Evolutionary conservation across 176 grass and related monocot genomes (phyloP), one percentile per base, ranked within the genome.

Genomic region (Eragrostis nindensis): DNA sequence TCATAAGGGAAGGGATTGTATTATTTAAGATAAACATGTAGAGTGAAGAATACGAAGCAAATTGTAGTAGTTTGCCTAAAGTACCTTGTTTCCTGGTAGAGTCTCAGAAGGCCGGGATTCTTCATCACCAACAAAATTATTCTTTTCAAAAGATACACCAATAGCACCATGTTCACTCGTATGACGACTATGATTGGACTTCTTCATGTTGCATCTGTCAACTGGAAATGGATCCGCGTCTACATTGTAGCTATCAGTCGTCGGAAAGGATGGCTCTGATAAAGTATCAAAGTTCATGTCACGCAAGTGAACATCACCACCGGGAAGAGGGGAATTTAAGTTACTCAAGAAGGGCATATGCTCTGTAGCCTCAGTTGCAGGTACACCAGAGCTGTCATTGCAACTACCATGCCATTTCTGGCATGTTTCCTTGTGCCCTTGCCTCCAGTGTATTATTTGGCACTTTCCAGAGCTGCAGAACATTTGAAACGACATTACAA

Each of bases 391-490:
- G 66, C 62, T 73, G 85, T 54, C 62, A 38, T 49, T 71, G 56
- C 70, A 50, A 16, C 39, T 85, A 75, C 78, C 88, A 86, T 82
- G 61, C 90, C 88, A 95, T 82, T 83, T 87, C 62, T 91, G 89
- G 80, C 96, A 99, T 74, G 83, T 83, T 80, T 99, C 86, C 85
- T 86, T 99, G 79, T 99, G 96, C 46, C 88, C 96, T 71, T 95
- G 93, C 73, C 96, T 88, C 96, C 96, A 99, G 76, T 99, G 96
- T 72, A 83, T 73, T 88, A 99, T 99, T 92, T 99, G 96, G 63
- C 96, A 99, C 84, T 90, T 99, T 50, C 96, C 96, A 63, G 96
- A 99, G 80, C 96, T 99, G 88, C 74, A 68, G 59, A 68, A 86
- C 61, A 87, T 79, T 63, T n/a, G 69, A 83, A 74, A 19, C 44